Evolutionary conservation across 23 red algal genomes (phyloP).

Genomic region (Chondrus crispus): DNA sequence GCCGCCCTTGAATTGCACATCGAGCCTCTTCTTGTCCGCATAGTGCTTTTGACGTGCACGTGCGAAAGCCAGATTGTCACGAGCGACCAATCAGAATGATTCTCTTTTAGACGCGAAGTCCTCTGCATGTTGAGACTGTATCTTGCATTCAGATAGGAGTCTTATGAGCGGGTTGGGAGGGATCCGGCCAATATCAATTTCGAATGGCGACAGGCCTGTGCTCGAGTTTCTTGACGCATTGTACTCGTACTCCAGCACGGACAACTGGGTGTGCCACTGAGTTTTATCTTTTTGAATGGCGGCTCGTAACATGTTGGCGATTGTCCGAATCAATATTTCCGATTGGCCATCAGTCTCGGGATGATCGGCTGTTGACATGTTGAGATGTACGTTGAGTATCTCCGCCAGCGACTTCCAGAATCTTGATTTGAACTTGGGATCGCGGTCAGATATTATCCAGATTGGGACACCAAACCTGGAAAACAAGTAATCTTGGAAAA

Average conservation of each 20-base stretch:
- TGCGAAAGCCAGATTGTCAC: neutral
- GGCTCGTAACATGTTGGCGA: neutral
- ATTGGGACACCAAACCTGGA: neutral
- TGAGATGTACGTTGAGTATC: neutral
- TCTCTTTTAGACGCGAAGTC: neutral
- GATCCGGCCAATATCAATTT: conserved; percentile 1
- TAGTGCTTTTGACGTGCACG: neutral
- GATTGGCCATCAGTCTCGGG: conserved; percentile 1
- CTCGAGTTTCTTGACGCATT: neutral
- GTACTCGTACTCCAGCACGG: neutral
- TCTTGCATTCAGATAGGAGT: neutral
- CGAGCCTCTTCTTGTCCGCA: neutral
- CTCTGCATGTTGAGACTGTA: neutral
- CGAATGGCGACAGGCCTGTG: conserved; percentile 8
- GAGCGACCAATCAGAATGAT: neutral
- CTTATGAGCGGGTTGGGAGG: neutral
- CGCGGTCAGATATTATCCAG: neutral
- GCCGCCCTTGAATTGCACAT: neutral
- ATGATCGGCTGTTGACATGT: conserved; percentile 11
- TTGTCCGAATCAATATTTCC: neutral
- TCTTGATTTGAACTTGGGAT: conserved; percentile 12
- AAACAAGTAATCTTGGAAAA: conserved; percentile 22
- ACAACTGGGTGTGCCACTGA: neutral
- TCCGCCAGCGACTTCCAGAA: neutral
- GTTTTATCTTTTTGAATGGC: neutral